Percentiles rank a stretch among this genome's conserved stretches.
Conservation (phyloP, 2,329 filamentous ascomycete species). For the Penicillium brasilianum region DNA sequence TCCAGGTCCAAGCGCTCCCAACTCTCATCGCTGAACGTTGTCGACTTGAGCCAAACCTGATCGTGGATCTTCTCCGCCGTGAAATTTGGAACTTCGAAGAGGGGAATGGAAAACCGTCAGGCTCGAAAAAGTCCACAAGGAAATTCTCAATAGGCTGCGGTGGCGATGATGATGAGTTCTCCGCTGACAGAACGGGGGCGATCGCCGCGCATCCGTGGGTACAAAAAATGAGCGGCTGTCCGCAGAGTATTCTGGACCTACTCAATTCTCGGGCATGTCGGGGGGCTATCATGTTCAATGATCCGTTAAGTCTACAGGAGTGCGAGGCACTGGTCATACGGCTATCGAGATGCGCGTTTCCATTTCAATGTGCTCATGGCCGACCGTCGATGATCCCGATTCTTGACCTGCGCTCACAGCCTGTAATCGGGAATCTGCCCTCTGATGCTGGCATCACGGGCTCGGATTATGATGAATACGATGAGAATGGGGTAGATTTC, state of each 20-base stretch:
- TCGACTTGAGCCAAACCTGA: conserved; percentile 69
- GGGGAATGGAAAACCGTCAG: conserved; percentile 29
- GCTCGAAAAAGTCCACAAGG: conserved; percentile 11
- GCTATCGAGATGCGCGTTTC: conserved; percentile 51
- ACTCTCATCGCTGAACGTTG: conserved; percentile 77
- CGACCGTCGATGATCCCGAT: conserved; percentile 55
- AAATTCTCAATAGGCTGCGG: not conserved
- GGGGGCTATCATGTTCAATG: conserved; percentile 59
- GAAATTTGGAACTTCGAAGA: conserved; percentile 73
- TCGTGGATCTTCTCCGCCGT: conserved; percentile 74
- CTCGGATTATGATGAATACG: conserved; percentile 6
- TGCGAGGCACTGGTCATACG: conserved; percentile 45
- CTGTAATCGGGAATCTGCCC: not conserved
- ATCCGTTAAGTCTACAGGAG: conserved; percentile 45
- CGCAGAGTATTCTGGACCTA: conserved; percentile 72
- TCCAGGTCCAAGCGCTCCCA: conserved; percentile 68
- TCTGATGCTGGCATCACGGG: conserved; percentile 2
- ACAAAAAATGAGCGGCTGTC: conserved; percentile 69
- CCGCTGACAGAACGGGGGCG: not conserved
- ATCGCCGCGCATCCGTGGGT: conserved; percentile 57
- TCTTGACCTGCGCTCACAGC: conserved; percentile 36
- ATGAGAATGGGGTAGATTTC: conserved; percentile 17
- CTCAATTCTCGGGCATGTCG: conserved; percentile 57
- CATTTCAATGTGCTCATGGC: conserved; percentile 58
- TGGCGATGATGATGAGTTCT: not conserved